These are phyloP conservation scores for Physaria fendleri DNA, from an alignment of 345 rosid genomes.

Conservation along the genomic window DNA sequence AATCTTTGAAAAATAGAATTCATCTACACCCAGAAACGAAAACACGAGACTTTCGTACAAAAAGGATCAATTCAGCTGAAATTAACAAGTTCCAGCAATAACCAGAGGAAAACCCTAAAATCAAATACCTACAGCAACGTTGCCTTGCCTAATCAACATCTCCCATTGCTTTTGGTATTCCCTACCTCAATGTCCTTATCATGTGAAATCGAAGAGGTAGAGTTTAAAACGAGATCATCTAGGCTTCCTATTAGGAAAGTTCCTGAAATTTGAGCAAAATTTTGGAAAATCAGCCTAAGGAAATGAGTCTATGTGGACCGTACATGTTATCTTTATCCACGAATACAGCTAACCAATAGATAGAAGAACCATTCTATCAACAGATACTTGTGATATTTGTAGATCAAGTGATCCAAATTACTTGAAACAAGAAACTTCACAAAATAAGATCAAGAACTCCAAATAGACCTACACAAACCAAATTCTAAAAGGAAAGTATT, in stretches of 20 bases:
- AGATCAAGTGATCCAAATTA: background rate
- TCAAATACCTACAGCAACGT: background rate
- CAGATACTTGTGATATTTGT: background rate
- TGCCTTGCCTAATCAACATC: too few relatives aligned
- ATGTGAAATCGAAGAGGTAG: background rate
- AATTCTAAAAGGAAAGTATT: background rate
- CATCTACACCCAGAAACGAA: background rate
- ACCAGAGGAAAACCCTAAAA: background rate
- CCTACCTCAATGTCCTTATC: background rate
- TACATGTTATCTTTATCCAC: background rate
- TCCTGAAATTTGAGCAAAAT: slow-evolving; percentile 12
- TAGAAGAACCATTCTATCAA: background rate
- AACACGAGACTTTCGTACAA: background rate
- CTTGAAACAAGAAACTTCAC: background rate
- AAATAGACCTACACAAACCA: background rate
- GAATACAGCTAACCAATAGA: background rate
- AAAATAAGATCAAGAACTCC: background rate
- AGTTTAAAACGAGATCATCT: slow-evolving; percentile 10
- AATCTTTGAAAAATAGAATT: background rate
- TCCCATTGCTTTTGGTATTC: slow-evolving; percentile 39
- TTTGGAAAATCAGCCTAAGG: background rate
- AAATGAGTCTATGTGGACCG: background rate
- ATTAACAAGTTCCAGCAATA: background rate
- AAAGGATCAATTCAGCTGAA: background rate
- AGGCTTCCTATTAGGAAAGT: background rate